Conservation (phyloP, 352 stramenopile species). For the Pythium phragmitis region DNA sequence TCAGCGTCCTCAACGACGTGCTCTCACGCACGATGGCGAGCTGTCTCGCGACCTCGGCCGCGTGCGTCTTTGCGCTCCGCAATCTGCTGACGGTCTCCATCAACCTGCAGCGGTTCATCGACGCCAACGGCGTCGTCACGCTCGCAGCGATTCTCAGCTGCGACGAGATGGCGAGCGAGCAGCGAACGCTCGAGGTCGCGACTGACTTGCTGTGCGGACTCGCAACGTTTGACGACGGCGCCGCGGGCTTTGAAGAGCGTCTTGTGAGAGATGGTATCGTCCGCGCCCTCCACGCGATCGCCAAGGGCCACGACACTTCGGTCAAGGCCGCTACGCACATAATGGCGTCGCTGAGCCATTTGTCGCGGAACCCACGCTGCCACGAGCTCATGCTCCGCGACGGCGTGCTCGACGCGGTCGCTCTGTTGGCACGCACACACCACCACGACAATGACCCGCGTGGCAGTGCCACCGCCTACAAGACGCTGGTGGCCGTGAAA, state of each 20-base stretch:
- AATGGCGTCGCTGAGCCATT: slow-evolving; percentile 58
- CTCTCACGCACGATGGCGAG: slow-evolving; percentile 60
- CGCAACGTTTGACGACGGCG: slow-evolving; percentile 39
- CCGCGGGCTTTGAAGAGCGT: slow-evolving; percentile 46
- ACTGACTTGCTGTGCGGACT: slow-evolving; percentile 72
- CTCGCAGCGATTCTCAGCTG: slow-evolving; percentile 56
- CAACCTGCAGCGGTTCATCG: slow-evolving; percentile 72
- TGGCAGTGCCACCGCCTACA: slow-evolving; percentile 36
- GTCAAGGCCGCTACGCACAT: slow-evolving; percentile 47
- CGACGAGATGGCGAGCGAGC: slow-evolving; percentile 47
- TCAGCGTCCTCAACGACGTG: slow-evolving; percentile 61
- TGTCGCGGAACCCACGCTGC: slow-evolving; percentile 57
- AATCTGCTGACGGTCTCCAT: slow-evolving; percentile 59
- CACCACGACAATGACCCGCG: slow-evolving; percentile 29
- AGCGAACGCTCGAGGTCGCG: slow-evolving; percentile 44
- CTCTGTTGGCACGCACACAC: slow-evolving; percentile 34
- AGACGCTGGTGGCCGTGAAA: slow-evolving; percentile 54
- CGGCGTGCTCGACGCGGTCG: slow-evolving; percentile 58
- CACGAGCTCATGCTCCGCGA: slow-evolving; percentile 79
- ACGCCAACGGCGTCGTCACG: slow-evolving; percentile 58
- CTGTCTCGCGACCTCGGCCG: slow-evolving; percentile 53
- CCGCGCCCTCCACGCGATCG: slow-evolving; percentile 56
- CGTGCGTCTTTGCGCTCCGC: slow-evolving; percentile 67
- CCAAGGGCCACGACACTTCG: slow-evolving; percentile 35
- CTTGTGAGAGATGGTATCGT: slow-evolving; percentile 79